Evolutionary conservation across 164 flowering plant species (phyloP).

Genomic region (Vitis vinifera): ASM3070453v1 NC_081808.1:1531501-1532000

Average conservation of each 20-base stretch:
- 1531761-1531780: too few relatives aligned
- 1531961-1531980: constrained; percentile 82
- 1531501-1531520: neutral
- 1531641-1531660: constrained; percentile 55
- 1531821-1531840: too few relatives aligned
- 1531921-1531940: constrained; percentile 60
- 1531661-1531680: neutral
- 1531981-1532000: constrained; percentile 13
- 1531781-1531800: too few relatives aligned
- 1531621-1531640: constrained; percentile 87
- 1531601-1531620: constrained; percentile 79
- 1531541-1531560: constrained; percentile 57
- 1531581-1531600: constrained; percentile 50
- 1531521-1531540: constrained; percentile 45
- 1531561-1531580: constrained; percentile 69
- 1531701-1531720: neutral
- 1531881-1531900: constrained; percentile 8
- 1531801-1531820: too few relatives aligned
- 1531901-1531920: constrained; percentile 95
- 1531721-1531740: neutral
- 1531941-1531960: constrained; percentile 82
- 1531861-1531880: neutral
- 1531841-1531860: too few relatives aligned
- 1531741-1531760: too few relatives aligned
- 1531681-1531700: neutral